Base-by-base conservation (phyloP, 2,329 filamentous ascomycete genomes). In the Diaporthe humulicola region DNA sequence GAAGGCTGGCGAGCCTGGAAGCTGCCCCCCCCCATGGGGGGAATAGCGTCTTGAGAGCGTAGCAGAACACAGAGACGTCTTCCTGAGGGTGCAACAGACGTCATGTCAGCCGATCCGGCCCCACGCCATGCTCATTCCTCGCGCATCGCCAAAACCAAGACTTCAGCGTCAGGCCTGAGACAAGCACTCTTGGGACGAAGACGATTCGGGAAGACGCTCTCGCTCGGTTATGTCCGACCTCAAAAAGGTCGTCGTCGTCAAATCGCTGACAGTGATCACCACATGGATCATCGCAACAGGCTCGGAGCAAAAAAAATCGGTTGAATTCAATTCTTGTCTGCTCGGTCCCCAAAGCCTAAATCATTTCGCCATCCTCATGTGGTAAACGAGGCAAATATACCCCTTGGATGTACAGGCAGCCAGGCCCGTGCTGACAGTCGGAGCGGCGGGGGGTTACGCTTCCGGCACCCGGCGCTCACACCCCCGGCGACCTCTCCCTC, bases 211-310 rank as follows among this genome's bases (percentile, higher is more conserved):
- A 25, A 67, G 61, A 36, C 10, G 45, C 61, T 52, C 42, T 48
- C 61, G 12, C 61, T 67, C 61, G 61, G 61, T 52, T 38, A 67
- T 67, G 61, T 67, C 61, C 61, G 61, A 67, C 45, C 30, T 67
- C 45, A 67, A 38, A 52, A 25, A 28, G 25, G 28, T 28, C 8
- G 58, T 14, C 38, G 4, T 67, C 61, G 30, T 50, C 42, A 25
- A 42, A 6, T 17, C 28, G 14, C 2, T 48, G 45, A 52, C 61
- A 52, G 42, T 50, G 61, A 67, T 67, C 61, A 67, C 61, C 61
- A 36, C 45, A 67, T 67, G 61, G 61, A 67, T 67, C 61, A 66
- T 48, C 17, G 42, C 42, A 5, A 67, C 61, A 67, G 42, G 45
- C 61, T 52, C 61, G n/a, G 61, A 36, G 28, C 30, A 67, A 50